Evolutionary conservation across 1,284 basidiomycete genomes (phyloP).

Genomic region (Entoloma clypeatum): DNA sequence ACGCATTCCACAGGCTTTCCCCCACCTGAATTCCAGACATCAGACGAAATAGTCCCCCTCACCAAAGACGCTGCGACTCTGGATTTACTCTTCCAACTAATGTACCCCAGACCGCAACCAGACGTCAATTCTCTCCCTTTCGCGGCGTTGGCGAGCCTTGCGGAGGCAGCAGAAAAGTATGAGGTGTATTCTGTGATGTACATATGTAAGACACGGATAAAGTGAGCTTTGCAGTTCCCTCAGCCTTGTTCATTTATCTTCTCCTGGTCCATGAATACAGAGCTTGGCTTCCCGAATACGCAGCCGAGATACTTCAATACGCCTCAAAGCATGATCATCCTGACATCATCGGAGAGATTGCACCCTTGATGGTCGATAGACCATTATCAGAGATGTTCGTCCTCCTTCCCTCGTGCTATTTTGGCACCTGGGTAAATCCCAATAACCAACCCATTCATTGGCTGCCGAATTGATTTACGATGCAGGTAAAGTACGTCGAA

Average conservation of each 20-base stretch:
- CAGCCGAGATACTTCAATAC: slow-evolving; percentile 1
- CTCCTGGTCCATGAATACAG: too few species aligned
- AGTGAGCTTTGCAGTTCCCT: slow-evolving; percentile 5
- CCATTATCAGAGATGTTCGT: not conserved
- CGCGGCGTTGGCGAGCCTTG: not conserved
- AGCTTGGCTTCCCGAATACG: slow-evolving; percentile 7
- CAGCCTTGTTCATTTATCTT: too few species aligned
- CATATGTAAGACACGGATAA: slow-evolving; percentile 1
- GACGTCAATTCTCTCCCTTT: slow-evolving; percentile 3
- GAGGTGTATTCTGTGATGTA: slow-evolving; percentile 8
- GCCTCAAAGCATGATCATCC: slow-evolving; percentile 8
- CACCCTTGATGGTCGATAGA: slow-evolving; percentile 2
- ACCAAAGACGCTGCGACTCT: slow-evolving; percentile 3
- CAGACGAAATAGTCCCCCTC: slow-evolving; percentile 6
- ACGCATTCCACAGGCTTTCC: slow-evolving; percentile 6
- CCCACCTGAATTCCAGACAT: slow-evolving; percentile 13
- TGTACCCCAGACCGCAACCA: slow-evolving; percentile 9
- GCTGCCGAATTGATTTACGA: too few species aligned
- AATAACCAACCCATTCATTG: too few species aligned
- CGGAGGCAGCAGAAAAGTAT: slow-evolving; percentile 13
- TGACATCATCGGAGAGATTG: slow-evolving; percentile 5
- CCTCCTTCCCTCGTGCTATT: not conserved
- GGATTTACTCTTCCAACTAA: slow-evolving; percentile 10
- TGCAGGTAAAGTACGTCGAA: too few species aligned
- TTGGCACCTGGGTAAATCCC: slow-evolving; percentile 3